A percentile compares a stretch with the other conserved stretches of the same genome.
Evolutionary conservation across 2,329 filamentous ascomycete genomes (phyloP).

Genomic region (Didymella keratinophila): DNA sequence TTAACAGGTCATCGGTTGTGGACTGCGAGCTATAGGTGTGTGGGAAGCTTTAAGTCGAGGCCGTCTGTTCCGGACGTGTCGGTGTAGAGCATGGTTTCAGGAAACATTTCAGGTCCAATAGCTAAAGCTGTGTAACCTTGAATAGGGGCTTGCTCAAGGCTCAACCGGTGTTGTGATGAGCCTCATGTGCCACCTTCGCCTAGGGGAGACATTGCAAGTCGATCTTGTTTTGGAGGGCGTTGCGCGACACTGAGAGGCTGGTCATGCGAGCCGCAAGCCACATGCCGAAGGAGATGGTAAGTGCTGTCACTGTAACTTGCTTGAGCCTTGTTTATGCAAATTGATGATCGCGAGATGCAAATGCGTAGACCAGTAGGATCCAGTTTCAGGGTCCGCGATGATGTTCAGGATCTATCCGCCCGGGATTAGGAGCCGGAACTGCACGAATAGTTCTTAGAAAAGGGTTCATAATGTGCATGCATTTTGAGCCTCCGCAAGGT

Average conservation of each 20-base stretch:
- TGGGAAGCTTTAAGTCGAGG: neutral
- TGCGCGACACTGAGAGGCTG: slow-evolving; percentile 3
- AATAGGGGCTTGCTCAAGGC: neutral
- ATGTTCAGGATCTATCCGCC: slow-evolving; percentile 9
- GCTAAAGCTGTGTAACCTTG: slow-evolving; percentile 18
- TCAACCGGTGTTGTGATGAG: slow-evolving; percentile 6
- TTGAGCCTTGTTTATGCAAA: neutral
- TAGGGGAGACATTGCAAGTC: slow-evolving; percentile 3
- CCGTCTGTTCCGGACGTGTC: neutral
- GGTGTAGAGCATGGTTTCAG: neutral
- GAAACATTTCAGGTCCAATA: neutral
- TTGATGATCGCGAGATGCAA: neutral
- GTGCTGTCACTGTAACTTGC: neutral
- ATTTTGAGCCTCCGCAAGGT: neutral
- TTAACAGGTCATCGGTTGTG: slow-evolving; percentile 13
- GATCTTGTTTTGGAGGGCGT: slow-evolving; percentile 6
- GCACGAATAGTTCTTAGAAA: neutral
- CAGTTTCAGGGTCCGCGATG: neutral
- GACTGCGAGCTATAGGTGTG: slow-evolving; percentile 4
- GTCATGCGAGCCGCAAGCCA: slow-evolving; percentile 4
- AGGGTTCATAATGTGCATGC: neutral
- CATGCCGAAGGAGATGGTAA: neutral
- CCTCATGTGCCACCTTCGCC: slow-evolving; percentile 5
- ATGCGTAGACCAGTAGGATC: neutral
- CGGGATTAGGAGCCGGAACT: neutral